A percentile compares a stretch with the other conserved stretches of the same genome.
These are phyloP conservation scores for Calophaca sinica DNA, from an alignment of 306 rosid species.

Conservation along the genomic window DNA sequence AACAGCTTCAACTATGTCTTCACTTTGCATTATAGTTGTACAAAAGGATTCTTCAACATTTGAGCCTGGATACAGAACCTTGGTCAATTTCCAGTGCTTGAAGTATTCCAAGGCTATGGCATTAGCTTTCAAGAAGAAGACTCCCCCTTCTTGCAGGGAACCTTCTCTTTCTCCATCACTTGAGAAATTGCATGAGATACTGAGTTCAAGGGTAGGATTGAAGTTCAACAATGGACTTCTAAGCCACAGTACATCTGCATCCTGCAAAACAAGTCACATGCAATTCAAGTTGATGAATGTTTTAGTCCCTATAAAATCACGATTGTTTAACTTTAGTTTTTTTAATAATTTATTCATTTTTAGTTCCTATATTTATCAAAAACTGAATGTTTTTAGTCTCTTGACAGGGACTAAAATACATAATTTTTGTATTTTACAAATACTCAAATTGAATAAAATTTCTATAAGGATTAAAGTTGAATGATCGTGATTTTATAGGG, in stretches of 20 bases:
- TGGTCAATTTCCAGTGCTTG: constrained; percentile 47
- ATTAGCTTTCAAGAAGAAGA: constrained; percentile 54
- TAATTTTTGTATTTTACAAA: no score
- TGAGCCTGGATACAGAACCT: constrained; percentile 45
- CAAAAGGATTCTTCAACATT: constrained; percentile 49
- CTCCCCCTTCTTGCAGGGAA: constrained; percentile 47
- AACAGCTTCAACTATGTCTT: not conserved
- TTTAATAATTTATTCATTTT: no score
- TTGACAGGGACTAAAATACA: no score
- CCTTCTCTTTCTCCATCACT: constrained; percentile 16
- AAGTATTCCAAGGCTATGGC: constrained; percentile 46
- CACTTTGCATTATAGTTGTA: constrained; percentile 1
- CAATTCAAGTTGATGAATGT: constrained; percentile 5
- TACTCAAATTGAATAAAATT: no score
- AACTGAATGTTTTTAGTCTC: no score
- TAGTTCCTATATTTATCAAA: no score
- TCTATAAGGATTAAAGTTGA: no score
- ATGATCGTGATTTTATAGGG: no score
- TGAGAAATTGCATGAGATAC: constrained; percentile 54
- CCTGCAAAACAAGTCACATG: constrained; percentile 47
- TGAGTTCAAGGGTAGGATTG: not conserved
- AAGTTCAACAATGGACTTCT: constrained; percentile 59
- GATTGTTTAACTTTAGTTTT: no score
- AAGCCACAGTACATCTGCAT: constrained; percentile 69
- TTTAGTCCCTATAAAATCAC: no score